phyloP scores from a whole-genome alignment of 2,329 filamentous ascomycete species.

The Penicillium hordei region DNA sequence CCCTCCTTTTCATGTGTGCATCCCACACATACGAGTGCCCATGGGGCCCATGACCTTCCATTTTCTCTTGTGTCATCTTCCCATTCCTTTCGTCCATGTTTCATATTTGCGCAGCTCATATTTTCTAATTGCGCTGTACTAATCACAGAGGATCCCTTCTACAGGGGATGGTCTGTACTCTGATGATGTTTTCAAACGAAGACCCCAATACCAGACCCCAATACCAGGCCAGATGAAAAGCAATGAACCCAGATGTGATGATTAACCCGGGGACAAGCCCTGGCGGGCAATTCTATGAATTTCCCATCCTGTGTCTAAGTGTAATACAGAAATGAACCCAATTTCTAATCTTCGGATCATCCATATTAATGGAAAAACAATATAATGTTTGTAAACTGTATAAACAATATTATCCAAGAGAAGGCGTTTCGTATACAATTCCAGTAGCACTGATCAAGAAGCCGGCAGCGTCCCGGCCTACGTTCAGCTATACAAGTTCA shows the following conservation, averaged over 20 bases:
- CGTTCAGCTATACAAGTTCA: background rate
- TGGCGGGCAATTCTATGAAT: conserved; percentile 6
- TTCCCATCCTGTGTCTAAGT: conserved; percentile 6
- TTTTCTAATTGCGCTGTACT: conserved; percentile 27
- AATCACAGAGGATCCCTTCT: conserved; percentile 12
- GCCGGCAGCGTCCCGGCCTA: background rate
- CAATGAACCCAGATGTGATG: conserved; percentile 36
- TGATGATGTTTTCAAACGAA: conserved; percentile 21
- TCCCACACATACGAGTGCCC: conserved; percentile 15
- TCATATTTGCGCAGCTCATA: conserved; percentile 28
- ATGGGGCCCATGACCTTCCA: conserved; percentile 13
- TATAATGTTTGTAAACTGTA: too few species aligned
- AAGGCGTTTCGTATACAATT: background rate
- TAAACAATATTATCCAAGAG: background rate
- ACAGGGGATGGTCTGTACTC: conserved; percentile 13
- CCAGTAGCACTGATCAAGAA: background rate
- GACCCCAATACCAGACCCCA: conserved; percentile 12
- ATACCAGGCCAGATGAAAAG: conserved; percentile 26
- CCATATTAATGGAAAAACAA: background rate
- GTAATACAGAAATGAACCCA: conserved; percentile 4
- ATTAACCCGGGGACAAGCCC: conserved; percentile 22
- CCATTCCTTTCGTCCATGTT: conserved; percentile 19
- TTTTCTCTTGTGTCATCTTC: conserved; percentile 9
- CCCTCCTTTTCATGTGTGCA: conserved; percentile 12
- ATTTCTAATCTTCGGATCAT: conserved; percentile 1